Percentiles rank a stretch among this genome's conserved stretches.
These are phyloP conservation scores for Calonectria crousiana DNA, from an alignment of 2,329 filamentous ascomycete species.

Conservation along the genomic window DNA sequence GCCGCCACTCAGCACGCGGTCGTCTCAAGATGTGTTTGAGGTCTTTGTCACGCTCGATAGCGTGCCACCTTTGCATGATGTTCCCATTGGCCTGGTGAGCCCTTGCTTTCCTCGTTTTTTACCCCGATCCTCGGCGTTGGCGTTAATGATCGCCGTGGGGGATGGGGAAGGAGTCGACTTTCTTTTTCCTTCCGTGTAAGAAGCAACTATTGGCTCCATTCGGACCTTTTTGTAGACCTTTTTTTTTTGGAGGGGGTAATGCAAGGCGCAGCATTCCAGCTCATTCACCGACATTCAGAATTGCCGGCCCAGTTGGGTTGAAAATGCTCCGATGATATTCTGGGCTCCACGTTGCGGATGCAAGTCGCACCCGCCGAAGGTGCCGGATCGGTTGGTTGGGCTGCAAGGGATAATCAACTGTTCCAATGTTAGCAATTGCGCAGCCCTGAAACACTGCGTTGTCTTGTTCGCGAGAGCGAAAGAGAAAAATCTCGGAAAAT, in stretches of 20 bases:
- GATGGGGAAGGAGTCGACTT: not conserved
- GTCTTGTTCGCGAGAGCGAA: not conserved
- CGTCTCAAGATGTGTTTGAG: conserved; percentile 13
- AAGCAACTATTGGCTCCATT: not conserved
- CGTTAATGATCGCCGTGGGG: not conserved
- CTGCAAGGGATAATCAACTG: not conserved
- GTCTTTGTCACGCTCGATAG: conserved; percentile 5
- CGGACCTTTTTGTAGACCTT: not conserved
- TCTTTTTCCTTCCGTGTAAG: not conserved
- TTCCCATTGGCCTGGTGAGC: not conserved
- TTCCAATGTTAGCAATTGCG: not conserved
- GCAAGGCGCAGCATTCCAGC: not conserved
- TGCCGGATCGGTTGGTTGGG: not conserved
- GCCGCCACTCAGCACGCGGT: conserved; percentile 3
- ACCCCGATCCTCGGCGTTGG: not conserved
- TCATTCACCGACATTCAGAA: conserved; percentile 8
- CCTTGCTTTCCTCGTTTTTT: not conserved
- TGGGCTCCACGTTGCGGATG: not conserved
- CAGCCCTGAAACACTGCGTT: not conserved
- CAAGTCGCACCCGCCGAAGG: not conserved
- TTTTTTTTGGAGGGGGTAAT: not conserved
- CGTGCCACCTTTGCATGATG: not conserved
- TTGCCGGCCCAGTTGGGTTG: not conserved
- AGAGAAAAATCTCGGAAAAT: not conserved
- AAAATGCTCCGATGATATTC: not conserved